A percentile compares a stretch with the other conserved stretches of the same genome.
Conservation (phyloP, 805 yeast species). For the Ogataea ganodermae region DNA sequence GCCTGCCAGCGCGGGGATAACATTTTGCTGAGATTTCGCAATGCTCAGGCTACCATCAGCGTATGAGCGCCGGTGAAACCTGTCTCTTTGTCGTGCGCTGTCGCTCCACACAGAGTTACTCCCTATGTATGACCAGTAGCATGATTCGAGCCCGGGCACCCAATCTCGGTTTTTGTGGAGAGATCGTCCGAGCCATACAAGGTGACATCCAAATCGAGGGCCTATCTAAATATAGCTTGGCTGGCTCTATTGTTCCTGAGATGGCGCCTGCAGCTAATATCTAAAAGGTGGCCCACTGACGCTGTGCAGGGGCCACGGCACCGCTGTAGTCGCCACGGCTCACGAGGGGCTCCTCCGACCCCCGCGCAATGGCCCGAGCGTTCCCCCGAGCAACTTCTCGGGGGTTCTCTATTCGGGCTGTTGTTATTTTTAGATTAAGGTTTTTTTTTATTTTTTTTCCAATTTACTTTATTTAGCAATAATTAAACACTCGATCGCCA, state of each 20-base stretch:
- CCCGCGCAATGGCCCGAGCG: no score
- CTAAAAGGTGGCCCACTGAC: background rate
- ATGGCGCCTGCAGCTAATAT: constrained; percentile 1
- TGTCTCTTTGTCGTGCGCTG: no score
- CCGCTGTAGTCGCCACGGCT: background rate
- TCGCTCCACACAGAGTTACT: no score
- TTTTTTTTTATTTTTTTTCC: background rate
- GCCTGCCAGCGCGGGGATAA: background rate
- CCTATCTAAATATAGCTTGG: constrained; percentile 6
- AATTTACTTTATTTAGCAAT: constrained; percentile 6
- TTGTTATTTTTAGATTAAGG: constrained; percentile 4
- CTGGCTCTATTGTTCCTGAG: background rate
- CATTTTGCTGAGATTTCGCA: background rate
- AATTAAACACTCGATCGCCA: background rate
- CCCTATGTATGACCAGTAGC: no score
- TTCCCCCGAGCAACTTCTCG: background rate
- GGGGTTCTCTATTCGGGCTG: background rate
- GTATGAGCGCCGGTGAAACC: no score
- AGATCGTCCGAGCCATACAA: background rate
- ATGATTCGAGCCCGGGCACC: no score
- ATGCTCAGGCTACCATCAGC: no score
- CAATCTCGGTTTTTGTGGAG: background rate
- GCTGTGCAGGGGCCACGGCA: background rate
- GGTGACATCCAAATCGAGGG: background rate
- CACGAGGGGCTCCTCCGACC: background rate